Conservation (phyloP, 2,329 filamentous ascomycete genomes). For the Ceratocystis papillata region DNA sequence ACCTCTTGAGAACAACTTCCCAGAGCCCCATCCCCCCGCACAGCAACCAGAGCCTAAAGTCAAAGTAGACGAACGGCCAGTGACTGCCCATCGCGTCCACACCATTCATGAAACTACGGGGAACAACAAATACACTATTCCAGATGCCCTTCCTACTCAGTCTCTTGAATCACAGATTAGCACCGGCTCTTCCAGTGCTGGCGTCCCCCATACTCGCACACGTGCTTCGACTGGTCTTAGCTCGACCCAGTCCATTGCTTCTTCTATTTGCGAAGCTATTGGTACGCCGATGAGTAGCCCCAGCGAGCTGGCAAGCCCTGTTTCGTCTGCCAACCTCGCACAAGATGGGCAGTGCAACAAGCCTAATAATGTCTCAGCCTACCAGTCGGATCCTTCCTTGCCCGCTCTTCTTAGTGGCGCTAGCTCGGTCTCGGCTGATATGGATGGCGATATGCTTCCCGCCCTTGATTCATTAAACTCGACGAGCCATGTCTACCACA, state of each 20-base stretch:
- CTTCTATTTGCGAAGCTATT: constrained; percentile 38
- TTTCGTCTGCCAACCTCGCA: constrained; percentile 33
- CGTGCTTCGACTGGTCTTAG: constrained; percentile 28
- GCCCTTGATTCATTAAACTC: constrained; percentile 38
- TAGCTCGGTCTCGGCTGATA: constrained; percentile 53
- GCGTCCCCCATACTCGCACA: neutral
- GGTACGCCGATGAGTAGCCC: constrained; percentile 46
- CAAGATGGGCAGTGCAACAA: constrained; percentile 25
- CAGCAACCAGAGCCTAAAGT: constrained; percentile 25
- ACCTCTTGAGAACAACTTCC: constrained; percentile 26
- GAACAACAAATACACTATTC: neutral
- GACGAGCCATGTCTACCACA: constrained; percentile 39
- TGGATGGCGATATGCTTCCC: constrained; percentile 49
- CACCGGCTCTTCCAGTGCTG: constrained; percentile 13
- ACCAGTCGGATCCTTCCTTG: constrained; percentile 53
- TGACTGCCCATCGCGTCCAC: constrained; percentile 39
- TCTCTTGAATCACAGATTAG: constrained; percentile 19
- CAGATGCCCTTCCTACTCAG: constrained; percentile 16
- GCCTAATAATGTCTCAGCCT: constrained; percentile 41
- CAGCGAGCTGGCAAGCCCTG: constrained; percentile 42
- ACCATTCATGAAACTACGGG: constrained; percentile 26
- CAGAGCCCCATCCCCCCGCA: constrained; percentile 31
- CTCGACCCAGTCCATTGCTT: constrained; percentile 40
- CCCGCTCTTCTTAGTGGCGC: constrained; percentile 53
- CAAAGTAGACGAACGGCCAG: constrained; percentile 36